Percentiles rank a stretch among this genome's conserved stretches.
These are phyloP conservation scores for Zalerion maritima DNA, from an alignment of 495 filamentous ascomycete species.

Conservation along the genomic window DNA sequence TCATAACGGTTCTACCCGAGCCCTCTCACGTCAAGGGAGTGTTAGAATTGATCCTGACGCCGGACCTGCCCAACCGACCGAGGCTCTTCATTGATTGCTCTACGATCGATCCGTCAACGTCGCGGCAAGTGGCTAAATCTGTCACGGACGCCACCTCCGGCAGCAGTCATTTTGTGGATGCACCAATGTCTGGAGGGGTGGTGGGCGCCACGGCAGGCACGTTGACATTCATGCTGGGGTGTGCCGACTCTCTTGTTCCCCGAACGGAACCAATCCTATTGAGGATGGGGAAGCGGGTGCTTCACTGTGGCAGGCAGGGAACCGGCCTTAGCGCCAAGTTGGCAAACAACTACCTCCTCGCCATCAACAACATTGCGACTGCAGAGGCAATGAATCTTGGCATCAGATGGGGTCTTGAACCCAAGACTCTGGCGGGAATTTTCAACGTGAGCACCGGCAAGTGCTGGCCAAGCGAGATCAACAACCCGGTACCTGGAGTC, in stretches of 20 bases:
- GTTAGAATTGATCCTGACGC: constrained; percentile 47
- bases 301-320: constrained; percentile 71
- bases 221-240: constrained; percentile 77
- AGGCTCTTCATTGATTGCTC: constrained; percentile 71
- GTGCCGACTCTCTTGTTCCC: constrained; percentile 41
- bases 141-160: constrained; percentile 40
- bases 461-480: constrained; percentile 85
- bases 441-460: constrained; percentile 76
- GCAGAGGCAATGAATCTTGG: constrained; percentile 90
- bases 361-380: constrained; percentile 83
- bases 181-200: constrained; percentile 74
- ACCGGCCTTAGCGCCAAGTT: constrained; percentile 74
- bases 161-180: constrained; percentile 53
- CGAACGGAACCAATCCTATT: constrained; percentile 47
- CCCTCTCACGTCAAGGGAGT: constrained; percentile 64
- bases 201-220: constrained; percentile 66
- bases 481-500: constrained; percentile 86
- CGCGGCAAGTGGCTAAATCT: constrained; percentile 47
- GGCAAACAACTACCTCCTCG: constrained; percentile 86
- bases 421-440: constrained; percentile 59
- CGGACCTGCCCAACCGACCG: constrained; percentile 21
- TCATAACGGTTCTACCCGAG: constrained; percentile 70
- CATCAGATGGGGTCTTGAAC: constrained; percentile 68
- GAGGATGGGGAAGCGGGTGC: constrained; percentile 67
- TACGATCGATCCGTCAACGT: constrained; percentile 73